These are phyloP conservation scores for Dispira parvispora DNA, from an alignment of 192 early-diverging fungal species.

Conservation along the genomic window DNA sequence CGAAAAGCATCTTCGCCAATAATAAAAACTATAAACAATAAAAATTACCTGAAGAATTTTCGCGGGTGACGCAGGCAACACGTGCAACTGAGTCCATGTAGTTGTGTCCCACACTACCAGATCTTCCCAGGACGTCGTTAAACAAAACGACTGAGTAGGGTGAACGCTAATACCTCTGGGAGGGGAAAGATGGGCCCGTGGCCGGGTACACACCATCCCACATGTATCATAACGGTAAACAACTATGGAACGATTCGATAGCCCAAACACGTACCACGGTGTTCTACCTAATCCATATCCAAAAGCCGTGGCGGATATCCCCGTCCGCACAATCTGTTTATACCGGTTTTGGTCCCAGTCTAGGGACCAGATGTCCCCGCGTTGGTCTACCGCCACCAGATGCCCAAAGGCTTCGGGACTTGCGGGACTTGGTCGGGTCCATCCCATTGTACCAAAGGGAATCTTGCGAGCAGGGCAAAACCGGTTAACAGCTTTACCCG, in stretches of 20 bases:
- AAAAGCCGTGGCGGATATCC: neutral
- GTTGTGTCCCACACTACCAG: conserved; percentile 1
- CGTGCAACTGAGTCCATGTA: neutral
- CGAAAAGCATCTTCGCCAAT: too few relatives aligned
- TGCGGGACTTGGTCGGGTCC: neutral
- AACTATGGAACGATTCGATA: neutral
- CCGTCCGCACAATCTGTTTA: neutral
- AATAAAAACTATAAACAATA: neutral
- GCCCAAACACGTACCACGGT: neutral
- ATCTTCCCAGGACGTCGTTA: neutral
- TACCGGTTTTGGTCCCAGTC: conserved; percentile 10
- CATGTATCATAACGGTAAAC: neutral
- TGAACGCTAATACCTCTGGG: neutral
- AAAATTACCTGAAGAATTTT: conserved; percentile 4
- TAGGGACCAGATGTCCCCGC: conserved; percentile 2
- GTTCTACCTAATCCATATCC: neutral
- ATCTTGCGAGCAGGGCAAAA: neutral
- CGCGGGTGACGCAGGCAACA: neutral
- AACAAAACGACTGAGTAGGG: neutral
- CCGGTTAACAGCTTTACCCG: neutral
- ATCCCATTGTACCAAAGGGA: neutral
- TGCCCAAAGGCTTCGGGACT: neutral
- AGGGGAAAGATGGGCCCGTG: neutral
- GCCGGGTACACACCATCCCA: neutral
- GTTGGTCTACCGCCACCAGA: conserved; percentile 1